Evolutionary conservation across 495 filamentous ascomycete species (phyloP).

Genomic region (Tuber borchii): DNA sequence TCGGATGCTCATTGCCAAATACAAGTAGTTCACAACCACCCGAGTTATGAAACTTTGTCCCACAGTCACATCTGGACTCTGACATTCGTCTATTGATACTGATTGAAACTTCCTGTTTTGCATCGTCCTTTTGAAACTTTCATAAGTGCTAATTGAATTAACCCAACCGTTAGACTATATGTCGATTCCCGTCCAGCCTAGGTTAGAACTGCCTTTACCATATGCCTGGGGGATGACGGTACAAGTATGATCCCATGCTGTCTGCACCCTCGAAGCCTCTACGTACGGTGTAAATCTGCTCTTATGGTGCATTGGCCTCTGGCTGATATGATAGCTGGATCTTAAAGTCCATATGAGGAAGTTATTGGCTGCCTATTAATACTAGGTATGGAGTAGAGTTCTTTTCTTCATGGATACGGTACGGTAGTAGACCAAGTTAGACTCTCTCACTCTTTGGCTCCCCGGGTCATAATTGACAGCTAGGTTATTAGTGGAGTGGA

Average conservation of each 20-base stretch:
- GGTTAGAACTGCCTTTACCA: conserved; percentile 35
- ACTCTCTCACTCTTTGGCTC: background rate
- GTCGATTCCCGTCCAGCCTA: conserved; percentile 33
- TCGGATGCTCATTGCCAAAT: background rate
- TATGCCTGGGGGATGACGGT: conserved; percentile 20
- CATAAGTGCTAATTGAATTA: conserved; percentile 17
- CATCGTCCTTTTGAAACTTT: conserved; percentile 20
- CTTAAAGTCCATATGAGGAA: conserved; percentile 31
- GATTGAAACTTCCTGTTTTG: conserved; percentile 13
- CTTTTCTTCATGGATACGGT: background rate
- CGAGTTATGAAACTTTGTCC: conserved; percentile 15
- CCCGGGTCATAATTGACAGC: background rate
- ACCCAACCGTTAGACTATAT: conserved; percentile 27
- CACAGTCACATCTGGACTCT: conserved; percentile 14
- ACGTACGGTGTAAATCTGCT: conserved; percentile 7
- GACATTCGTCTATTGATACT: conserved; percentile 15
- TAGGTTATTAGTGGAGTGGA: background rate
- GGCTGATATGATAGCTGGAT: conserved; percentile 4
- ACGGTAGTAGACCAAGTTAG: background rate
- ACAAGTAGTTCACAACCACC: conserved; percentile 11
- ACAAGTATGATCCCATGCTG: background rate
- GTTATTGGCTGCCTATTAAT: conserved; percentile 26
- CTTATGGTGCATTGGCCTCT: conserved; percentile 13
- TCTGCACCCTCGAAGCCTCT: background rate
- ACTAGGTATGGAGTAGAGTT: background rate